These are phyloP conservation scores for Persicaria tinctoria DNA, from an alignment of 148 eudicot species.

Conservation along the genomic window DNA sequence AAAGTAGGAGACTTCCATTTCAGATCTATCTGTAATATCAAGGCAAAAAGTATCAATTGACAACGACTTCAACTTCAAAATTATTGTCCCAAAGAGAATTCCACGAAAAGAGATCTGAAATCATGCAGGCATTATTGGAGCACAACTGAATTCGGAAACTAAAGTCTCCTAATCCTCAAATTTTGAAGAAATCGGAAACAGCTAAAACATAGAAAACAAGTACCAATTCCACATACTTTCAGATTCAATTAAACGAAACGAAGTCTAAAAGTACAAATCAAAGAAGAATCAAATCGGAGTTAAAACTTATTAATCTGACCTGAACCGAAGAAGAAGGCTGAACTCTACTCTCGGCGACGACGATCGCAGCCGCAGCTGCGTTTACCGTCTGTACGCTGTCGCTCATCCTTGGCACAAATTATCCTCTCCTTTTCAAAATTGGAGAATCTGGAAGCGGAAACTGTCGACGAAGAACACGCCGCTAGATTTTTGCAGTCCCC, in stretches of 20 bases:
- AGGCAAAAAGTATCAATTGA: background rate
- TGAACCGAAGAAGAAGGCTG: constrained; percentile 55
- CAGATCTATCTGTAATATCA: constrained; percentile 10
- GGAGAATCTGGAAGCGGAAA: constrained; percentile 2
- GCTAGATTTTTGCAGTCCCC: background rate
- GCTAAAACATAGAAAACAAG: too few relatives aligned
- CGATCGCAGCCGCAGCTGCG: constrained; percentile 76
- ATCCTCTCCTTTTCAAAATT: background rate
- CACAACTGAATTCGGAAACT: background rate
- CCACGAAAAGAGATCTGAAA: background rate
- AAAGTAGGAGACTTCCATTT: constrained; percentile 11
- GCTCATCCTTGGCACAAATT: constrained; percentile 20
- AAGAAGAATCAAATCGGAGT: background rate
- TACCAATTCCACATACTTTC: too few relatives aligned
- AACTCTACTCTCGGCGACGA: constrained; percentile 59
- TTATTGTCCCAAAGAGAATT: background rate
- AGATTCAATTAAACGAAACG: background rate
- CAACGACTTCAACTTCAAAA: background rate
- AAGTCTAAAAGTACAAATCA: background rate
- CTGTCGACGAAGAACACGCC: background rate
- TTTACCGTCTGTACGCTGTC: constrained; percentile 64
- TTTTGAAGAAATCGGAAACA: background rate
- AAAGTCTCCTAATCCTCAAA: background rate
- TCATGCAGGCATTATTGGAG: background rate
- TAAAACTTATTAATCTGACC: constrained; percentile 21